A percentile compares a stretch with the other conserved stretches of the same genome.
These are phyloP conservation scores for Mortierella alpina DNA, from an alignment of 192 early-diverging fungal genomes.

Conservation along the genomic window DNA sequence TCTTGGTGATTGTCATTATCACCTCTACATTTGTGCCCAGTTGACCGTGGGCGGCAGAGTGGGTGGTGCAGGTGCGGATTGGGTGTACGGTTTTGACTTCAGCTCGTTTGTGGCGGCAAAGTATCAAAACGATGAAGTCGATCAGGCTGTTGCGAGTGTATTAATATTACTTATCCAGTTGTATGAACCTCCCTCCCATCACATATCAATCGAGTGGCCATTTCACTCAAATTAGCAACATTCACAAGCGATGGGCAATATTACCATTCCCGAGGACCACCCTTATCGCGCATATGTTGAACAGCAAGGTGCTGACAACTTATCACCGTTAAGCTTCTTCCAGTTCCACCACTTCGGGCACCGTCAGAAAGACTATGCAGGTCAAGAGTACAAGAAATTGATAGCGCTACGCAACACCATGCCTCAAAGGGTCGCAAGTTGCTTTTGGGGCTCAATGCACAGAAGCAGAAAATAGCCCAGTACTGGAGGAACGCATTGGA, in stretches of 20 bases:
- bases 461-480: background rate
- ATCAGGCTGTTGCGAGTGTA: background rate
- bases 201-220: too few species aligned
- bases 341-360: background rate
- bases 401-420: background rate
- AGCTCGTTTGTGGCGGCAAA: conserved; percentile 14
- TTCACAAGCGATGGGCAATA: too few species aligned
- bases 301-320: background rate
- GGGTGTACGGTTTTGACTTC: conserved; percentile 22
- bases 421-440: background rate
- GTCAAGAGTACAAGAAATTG: conserved; percentile 3
- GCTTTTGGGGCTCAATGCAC: background rate
- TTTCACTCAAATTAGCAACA: conserved; percentile 13
- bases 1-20: conserved; percentile 31
- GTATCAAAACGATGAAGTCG: background rate
- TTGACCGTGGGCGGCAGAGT: conserved; percentile 12
- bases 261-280: too few species aligned
- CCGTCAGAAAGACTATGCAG: conserved; percentile 5
- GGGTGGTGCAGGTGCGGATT: conserved; percentile 14
- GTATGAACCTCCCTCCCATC: too few species aligned
- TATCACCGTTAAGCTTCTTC: conserved; percentile 3
- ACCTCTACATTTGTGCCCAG: conserved; percentile 13
- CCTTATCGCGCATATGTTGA: conserved; percentile 6
- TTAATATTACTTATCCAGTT: background rate
- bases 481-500: background rate